A percentile compares a stretch with the other conserved stretches of the same genome.
These are phyloP conservation scores for Venturia aucupariae DNA, from an alignment of 2,329 filamentous ascomycete genomes.

Conservation along the genomic window DNA sequence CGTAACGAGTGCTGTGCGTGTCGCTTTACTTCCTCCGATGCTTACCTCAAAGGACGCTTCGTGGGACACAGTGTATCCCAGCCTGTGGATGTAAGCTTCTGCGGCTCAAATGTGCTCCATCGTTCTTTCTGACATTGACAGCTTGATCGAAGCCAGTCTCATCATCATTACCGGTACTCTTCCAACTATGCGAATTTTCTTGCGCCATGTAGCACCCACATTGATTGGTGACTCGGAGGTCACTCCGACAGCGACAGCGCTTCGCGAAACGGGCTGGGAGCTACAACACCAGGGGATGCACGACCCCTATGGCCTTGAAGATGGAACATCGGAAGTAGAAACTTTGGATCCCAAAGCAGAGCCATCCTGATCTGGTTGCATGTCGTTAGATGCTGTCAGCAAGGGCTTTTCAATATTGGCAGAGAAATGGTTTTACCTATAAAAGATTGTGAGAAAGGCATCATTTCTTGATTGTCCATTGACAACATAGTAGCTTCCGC, in stretches of 20 bases:
- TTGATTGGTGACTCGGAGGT: not conserved
- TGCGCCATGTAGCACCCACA: slow-evolving; percentile 4
- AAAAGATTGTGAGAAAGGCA: not conserved
- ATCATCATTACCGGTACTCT: slow-evolving; percentile 4
- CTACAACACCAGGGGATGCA: not conserved
- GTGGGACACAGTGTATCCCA: not conserved
- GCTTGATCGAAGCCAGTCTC: slow-evolving; percentile 1
- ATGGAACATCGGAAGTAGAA: not conserved
- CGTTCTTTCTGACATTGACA: not conserved
- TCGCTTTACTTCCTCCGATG: not conserved
- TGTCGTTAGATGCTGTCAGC: not conserved
- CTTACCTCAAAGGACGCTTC: not conserved
- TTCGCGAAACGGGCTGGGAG: not conserved
- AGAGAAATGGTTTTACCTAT: not conserved
- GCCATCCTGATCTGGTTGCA: not conserved
- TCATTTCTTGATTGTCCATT: not conserved
- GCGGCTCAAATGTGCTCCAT: not conserved
- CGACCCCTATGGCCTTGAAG: not conserved
- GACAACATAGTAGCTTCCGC: not conserved
- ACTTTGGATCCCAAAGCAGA: not conserved
- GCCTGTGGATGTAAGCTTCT: not conserved
- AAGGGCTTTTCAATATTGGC: not conserved
- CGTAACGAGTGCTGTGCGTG: not conserved
- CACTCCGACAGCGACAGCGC: not conserved
- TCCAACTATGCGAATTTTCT: not conserved